Percentiles rank a stretch among this genome's conserved stretches.
Conservation (phyloP, 305 asterid genomes). For the Fraxinus sp. region DNA sequence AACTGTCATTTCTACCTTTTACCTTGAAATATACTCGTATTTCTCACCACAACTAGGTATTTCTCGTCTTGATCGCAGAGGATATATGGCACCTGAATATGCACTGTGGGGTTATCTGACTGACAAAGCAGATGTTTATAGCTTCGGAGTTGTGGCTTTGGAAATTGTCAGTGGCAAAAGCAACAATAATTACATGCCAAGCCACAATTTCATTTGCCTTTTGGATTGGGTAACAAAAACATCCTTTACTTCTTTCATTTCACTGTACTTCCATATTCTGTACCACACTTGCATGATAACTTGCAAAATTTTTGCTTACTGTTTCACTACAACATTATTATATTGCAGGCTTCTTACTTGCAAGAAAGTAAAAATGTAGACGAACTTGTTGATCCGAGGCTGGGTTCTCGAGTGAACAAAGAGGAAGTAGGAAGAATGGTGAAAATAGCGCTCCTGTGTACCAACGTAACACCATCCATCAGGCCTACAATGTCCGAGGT, state of each 20-base stretch:
- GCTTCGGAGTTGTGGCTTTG: constrained; percentile 21
- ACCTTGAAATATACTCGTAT: background rate
- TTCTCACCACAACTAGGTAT: background rate
- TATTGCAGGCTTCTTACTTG: constrained; percentile 67
- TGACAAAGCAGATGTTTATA: constrained; percentile 13
- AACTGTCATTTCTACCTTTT: background rate
- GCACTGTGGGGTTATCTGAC: constrained; percentile 22
- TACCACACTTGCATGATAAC: background rate
- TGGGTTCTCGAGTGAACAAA: constrained; percentile 39
- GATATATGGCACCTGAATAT: constrained; percentile 25
- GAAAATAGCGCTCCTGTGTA: constrained; percentile 74
- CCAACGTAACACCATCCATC: constrained; percentile 64
- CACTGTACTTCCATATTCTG: background rate
- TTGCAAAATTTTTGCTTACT: background rate
- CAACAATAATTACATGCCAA: constrained; percentile 14
- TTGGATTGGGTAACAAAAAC: constrained; percentile 1
- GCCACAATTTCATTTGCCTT: constrained; percentile 10
- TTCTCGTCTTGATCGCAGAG: constrained; percentile 12
- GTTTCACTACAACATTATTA: background rate
- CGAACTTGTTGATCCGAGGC: constrained; percentile 58
- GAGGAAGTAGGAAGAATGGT: constrained; percentile 61
- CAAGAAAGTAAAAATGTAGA: constrained; percentile 53
- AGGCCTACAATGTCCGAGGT: constrained; percentile 90
- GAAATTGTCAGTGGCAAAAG: constrained; percentile 20
- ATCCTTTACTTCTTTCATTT: background rate